These are phyloP conservation scores for Auricularia cornea DNA, from an alignment of 768 basidiomycete species.

Conservation along the genomic window DNA sequence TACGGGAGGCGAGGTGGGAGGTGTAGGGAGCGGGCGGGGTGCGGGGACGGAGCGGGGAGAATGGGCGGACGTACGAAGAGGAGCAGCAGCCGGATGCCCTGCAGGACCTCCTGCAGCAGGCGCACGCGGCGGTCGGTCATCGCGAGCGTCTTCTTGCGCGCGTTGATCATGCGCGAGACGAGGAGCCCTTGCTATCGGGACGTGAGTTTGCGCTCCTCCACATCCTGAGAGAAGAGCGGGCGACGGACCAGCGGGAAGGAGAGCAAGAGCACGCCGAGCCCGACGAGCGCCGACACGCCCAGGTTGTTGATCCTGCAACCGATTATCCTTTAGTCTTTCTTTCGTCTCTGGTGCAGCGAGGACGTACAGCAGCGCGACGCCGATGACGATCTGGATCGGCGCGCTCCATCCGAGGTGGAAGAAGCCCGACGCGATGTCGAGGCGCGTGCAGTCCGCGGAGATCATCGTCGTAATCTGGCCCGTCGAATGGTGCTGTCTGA, in stretches of 20 bases:
- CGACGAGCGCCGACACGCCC: slow-evolving; percentile 63
- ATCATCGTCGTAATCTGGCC: slow-evolving; percentile 68
- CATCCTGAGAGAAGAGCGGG: not conserved
- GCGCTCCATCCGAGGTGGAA: slow-evolving; percentile 3
- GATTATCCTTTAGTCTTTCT: no score
- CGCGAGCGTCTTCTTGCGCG: slow-evolving; percentile 47
- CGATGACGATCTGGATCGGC: slow-evolving; percentile 39
- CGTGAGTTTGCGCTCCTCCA: no score
- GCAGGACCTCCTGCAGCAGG: slow-evolving; percentile 56
- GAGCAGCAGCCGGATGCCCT: slow-evolving; percentile 51
- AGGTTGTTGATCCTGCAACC: slow-evolving; percentile 28
- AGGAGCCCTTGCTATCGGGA: slow-evolving; percentile 36
- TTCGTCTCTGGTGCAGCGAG: not conserved
- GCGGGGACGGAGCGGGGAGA: not conserved
- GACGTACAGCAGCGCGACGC: slow-evolving; percentile 46
- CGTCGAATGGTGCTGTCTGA: slow-evolving; percentile 50
- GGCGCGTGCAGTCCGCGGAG: slow-evolving; percentile 49
- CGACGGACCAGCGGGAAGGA: not conserved
- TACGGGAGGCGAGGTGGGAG: no score
- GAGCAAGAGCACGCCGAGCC: slow-evolving; percentile 31
- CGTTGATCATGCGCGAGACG: slow-evolving; percentile 43
- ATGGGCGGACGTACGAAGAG: not conserved
- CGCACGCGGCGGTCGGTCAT: slow-evolving; percentile 61
- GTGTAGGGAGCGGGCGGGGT: not conserved
- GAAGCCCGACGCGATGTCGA: slow-evolving; percentile 41